Evolutionary conservation across 169 alveolate species (phyloP).

Genomic region (Cryptosporidium sp.): DNA sequence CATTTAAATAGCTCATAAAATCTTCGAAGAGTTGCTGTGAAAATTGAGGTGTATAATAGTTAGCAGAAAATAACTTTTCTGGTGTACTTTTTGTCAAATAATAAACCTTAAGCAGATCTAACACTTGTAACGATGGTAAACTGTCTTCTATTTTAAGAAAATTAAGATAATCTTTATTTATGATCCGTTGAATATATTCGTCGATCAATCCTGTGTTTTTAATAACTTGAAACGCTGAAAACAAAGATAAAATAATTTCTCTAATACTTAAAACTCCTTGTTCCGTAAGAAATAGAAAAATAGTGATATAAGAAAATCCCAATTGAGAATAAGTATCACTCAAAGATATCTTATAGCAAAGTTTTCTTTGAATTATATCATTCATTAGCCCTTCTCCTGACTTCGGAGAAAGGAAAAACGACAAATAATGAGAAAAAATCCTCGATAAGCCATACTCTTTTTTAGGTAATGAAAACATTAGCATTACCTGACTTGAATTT

Average conservation of each 20-base stretch:
- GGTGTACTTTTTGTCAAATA: conserved; percentile 1
- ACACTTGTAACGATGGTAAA: background rate
- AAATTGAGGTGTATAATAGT: background rate
- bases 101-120: conserved; percentile 15
- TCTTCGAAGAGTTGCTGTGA: conserved; percentile 17
- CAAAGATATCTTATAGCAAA: conserved; percentile 5
- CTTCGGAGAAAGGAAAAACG: conserved; percentile 26
- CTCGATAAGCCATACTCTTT: conserved; percentile 8
- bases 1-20: background rate
- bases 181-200: background rate
- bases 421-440: background rate
- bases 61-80: conserved; percentile 14
- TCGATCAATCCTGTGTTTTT: conserved; percentile 30
- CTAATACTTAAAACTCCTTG: conserved; percentile 1
- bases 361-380: conserved; percentile 5
- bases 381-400: background rate
- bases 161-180: background rate
- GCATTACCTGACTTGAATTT: background rate
- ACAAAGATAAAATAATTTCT: background rate
- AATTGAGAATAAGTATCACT: conserved; percentile 7
- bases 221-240: background rate
- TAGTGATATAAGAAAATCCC: conserved; percentile 32
- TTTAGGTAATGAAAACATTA: conserved; percentile 46
- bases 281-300: background rate
- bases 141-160: conserved; percentile 19